Percentiles rank a stretch among this genome's conserved stretches.
phyloP scores from a whole-genome alignment of 1,284 basidiomycete species.

The Cystobasidium pallidum region DNA sequence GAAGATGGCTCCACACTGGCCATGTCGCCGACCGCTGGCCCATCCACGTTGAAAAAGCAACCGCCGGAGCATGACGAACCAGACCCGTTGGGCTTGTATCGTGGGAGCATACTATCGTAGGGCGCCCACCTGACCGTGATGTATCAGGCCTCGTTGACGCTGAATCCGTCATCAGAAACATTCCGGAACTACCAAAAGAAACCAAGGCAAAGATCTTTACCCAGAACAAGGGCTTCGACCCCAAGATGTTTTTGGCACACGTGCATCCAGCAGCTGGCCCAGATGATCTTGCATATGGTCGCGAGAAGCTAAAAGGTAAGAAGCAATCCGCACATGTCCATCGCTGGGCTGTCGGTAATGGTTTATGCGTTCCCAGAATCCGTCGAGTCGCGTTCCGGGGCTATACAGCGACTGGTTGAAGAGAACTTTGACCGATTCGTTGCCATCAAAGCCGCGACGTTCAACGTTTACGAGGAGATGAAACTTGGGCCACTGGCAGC shows the following conservation, averaged over 20 bases:
- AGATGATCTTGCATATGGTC: conserved; percentile 80
- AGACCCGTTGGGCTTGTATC: conserved; percentile 56
- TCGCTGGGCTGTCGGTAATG: background rate
- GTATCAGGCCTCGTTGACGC: background rate
- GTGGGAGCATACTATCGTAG: conserved; percentile 49
- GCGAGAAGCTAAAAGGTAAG: conserved; percentile 49
- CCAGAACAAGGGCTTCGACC: conserved; percentile 92
- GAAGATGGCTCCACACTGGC: conserved; percentile 39
- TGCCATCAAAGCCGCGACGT: conserved; percentile 93
- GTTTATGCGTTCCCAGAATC: conserved; percentile 59
- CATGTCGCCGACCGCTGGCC: conserved; percentile 33
- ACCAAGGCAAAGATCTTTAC: conserved; percentile 64
- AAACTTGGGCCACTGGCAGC: conserved; percentile 79
- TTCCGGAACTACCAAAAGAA: conserved; percentile 49
- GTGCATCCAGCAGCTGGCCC: conserved; percentile 96
- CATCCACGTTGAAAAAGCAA: conserved; percentile 27
- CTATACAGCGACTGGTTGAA: conserved; percentile 90
- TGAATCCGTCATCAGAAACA: conserved; percentile 18
- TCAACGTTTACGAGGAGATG: conserved; percentile 93
- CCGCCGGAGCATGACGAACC: conserved; percentile 50
- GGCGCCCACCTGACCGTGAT: conserved; percentile 8
- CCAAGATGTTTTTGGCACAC: conserved; percentile 86
- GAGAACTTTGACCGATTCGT: conserved; percentile 99
- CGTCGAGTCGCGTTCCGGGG: conserved; percentile 86
- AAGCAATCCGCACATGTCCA: background rate